Base-by-base conservation (phyloP, 495 filamentous ascomycete species). In the Cetradonia linearis region DNA sequence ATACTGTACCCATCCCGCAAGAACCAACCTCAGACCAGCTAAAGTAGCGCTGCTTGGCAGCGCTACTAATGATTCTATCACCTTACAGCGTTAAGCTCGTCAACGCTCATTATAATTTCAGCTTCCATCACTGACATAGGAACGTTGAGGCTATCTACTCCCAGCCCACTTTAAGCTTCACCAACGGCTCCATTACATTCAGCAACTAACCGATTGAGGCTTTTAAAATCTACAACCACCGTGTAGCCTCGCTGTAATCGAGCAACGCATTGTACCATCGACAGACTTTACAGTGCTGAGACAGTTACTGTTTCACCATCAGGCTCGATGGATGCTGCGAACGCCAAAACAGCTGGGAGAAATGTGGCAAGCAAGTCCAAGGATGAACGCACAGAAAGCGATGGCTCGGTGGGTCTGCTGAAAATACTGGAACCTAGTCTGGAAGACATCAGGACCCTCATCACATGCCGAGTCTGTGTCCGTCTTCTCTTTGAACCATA, bases 401-500 rank as follows among this genome's bases (percentile, higher is more conserved):
- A 54, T 61, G 59, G 52, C n/a, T 30, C 59, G 1, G 37, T 31
- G 50, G 59, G 53, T 72, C 71, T 79, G 27, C 66, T 74, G 31
- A 68, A 77, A 60, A 79, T 73, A 5, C 67, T 81, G 20, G 76
- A 81, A 63, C 72, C 72, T 4, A 77, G 78, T 65, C 67, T 81
- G 14, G 75, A 79, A 58, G 76, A 78, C 59, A 70, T 81, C 49
- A 71, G 78, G 42, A 65, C 59, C 27, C 67, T 79, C 14, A 56
- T 86, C 63, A 83, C 81, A 55, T 89, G 86, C 70, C 82, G 84
- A 55, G 84, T 89, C 55, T 89, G 86, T 63, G 78, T 84, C 40
- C 76, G 81, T 25, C 78, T 85, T 34, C 73, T 89, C 14, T 88
- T 86, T 72, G 86, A 89, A 65, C 86, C 86, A 9, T 89, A 84